phyloP scores from a whole-genome alignment of 306 rosid genomes.

The Cucumis cinereus region DNA sequence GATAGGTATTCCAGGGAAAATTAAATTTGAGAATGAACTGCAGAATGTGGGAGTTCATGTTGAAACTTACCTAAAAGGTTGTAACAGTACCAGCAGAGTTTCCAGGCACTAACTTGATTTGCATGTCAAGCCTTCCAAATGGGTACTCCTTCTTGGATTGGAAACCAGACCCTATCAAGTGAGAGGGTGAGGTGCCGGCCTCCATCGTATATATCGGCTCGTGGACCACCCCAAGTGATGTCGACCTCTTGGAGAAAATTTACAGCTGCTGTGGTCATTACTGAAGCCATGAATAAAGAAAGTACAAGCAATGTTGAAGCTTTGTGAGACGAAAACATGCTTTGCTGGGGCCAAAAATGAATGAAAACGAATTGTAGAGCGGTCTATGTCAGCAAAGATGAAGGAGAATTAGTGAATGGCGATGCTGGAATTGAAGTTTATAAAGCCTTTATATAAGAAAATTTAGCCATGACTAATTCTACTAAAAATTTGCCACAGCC shows the following conservation, averaged over 20 bases:
- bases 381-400: not conserved
- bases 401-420: not conserved
- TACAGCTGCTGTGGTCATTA: constrained; percentile 22
- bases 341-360: not conserved
- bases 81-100: constrained; percentile 89
- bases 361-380: not conserved
- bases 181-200: constrained; percentile 58
- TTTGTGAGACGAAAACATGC: constrained; percentile 9
- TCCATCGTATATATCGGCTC: constrained; percentile 39
- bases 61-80: constrained; percentile 42
- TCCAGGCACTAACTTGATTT: constrained; percentile 64
- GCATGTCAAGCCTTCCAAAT: constrained; percentile 62
- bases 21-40: not conserved
- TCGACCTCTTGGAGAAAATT: constrained; percentile 57
- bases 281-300: constrained; percentile 7
- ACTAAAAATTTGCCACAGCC: not conserved
- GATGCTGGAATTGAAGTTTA: not conserved
- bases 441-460: constrained; percentile 12
- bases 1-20: not conserved
- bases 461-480: not conserved
- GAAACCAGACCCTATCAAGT: constrained; percentile 88
- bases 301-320: constrained; percentile 3
- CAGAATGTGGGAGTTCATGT: not conserved
- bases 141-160: constrained; percentile 50
- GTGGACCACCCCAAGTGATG: constrained; percentile 52